A percentile compares a stretch with the other conserved stretches of the same genome.
Evolutionary conservation across 2,329 filamentous ascomycete genomes (phyloP).

Genomic region (Epichloe amarillans): DNA sequence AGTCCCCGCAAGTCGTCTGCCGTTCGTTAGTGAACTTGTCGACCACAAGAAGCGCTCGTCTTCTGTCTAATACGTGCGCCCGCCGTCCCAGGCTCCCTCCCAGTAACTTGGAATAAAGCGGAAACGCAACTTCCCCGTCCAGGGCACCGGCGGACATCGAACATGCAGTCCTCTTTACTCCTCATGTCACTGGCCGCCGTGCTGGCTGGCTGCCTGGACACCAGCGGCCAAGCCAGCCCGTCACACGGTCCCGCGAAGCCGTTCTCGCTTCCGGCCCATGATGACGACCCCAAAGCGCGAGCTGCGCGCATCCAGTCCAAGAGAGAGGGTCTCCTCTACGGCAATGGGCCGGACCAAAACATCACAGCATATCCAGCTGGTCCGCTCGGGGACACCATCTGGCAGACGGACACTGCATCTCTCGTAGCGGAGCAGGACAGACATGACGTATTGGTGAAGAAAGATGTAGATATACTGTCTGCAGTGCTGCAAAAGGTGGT

Average conservation of each 20-base stretch:
- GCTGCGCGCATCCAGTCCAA: not conserved
- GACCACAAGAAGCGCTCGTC: too few species aligned
- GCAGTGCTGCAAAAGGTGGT: not conserved
- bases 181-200: not conserved
- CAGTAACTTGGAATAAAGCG: too few species aligned
- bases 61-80: too few species aligned
- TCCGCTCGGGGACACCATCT: not conserved
- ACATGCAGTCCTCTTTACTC: not conserved
- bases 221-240: too few species aligned
- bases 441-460: not conserved
- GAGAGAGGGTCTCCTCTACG: not conserved
- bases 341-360: not conserved
- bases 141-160: too few species aligned
- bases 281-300: not conserved
- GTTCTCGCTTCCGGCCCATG: not conserved
- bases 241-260: not conserved
- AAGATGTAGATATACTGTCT: not conserved
- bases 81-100: too few species aligned
- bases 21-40: too few species aligned
- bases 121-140: too few species aligned
- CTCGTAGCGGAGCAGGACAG: not conserved
- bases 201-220: not conserved
- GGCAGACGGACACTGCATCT: not conserved
- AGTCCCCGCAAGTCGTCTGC: too few species aligned
- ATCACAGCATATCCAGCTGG: slow-evolving; percentile 1